phyloP scores from a whole-genome alignment of 176 grass and related monocot species.

The Oryza glaberrima region DNA sequence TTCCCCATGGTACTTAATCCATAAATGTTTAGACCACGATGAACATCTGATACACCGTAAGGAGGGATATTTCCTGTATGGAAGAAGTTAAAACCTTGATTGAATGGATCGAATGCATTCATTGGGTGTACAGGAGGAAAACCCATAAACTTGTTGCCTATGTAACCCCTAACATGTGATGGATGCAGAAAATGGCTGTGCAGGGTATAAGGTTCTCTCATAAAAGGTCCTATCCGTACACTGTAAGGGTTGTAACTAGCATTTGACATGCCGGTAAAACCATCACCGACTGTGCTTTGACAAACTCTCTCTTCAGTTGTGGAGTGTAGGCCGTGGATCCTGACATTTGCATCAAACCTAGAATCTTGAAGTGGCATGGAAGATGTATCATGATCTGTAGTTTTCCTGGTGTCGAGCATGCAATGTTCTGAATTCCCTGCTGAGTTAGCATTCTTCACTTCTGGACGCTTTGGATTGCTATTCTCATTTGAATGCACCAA shows the following conservation, averaged over 20 bases:
- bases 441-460: neutral
- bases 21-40: neutral
- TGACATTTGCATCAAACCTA: conserved; percentile 30
- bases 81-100: conserved; percentile 43
- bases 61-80: neutral
- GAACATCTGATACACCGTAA: conserved; percentile 1
- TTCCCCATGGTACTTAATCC: neutral
- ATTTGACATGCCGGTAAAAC: conserved; percentile 12
- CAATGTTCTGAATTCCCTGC: conserved; percentile 18
- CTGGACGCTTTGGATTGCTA: neutral
- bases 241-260: conserved; percentile 5
- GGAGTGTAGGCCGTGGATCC: neutral
- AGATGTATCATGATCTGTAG: neutral
- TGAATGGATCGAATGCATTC: conserved; percentile 37
- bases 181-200: conserved; percentile 4
- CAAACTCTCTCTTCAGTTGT: conserved; percentile 23
- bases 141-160: conserved; percentile 9
- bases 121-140: conserved; percentile 12
- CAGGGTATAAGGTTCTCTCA: conserved; percentile 5
- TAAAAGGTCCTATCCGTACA: conserved; percentile 11
- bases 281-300: conserved; percentile 4
- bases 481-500: conserved; percentile 8
- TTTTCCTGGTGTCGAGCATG: conserved; percentile 3
- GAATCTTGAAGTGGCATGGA: neutral
- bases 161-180: conserved; percentile 33